phyloP scores from a whole-genome alignment of 1,139 yeast species.

The Pneumocystis sp. region DNA sequence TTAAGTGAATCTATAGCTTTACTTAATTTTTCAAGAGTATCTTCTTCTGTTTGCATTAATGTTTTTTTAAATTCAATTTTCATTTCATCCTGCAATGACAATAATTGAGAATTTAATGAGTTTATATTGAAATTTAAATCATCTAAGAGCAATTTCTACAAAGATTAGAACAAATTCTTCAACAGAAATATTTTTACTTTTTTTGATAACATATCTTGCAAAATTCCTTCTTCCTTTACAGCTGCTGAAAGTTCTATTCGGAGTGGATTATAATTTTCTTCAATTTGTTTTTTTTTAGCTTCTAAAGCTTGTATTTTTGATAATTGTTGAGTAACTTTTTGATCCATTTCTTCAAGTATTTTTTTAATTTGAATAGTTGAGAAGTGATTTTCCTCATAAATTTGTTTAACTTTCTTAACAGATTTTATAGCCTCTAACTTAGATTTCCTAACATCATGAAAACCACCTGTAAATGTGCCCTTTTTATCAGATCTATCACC shows the following conservation, averaged over 20 bases:
- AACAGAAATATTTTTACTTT: slow-evolving; percentile 4
- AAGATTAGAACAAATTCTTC: not conserved
- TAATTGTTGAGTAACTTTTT: slow-evolving; percentile 31
- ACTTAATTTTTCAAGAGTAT: slow-evolving; percentile 30
- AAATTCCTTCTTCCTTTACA: slow-evolving; percentile 29
- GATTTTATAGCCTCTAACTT: slow-evolving; percentile 54
- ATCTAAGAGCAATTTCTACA: slow-evolving; percentile 15
- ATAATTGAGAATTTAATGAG: slow-evolving; percentile 17
- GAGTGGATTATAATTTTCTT: slow-evolving; percentile 32
- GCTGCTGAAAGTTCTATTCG: slow-evolving; percentile 30
- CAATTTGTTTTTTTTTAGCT: slow-evolving; percentile 29
- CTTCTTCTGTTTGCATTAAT: slow-evolving; percentile 35
- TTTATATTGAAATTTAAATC: slow-evolving; percentile 23
- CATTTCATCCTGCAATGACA: slow-evolving; percentile 38
- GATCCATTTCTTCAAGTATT: slow-evolving; percentile 29
- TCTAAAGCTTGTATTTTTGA: slow-evolving; percentile 36
- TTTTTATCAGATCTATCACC: slow-evolving; percentile 77
- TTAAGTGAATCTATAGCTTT: slow-evolving; percentile 29
- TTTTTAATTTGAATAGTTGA: slow-evolving; percentile 28
- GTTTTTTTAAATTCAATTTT: slow-evolving; percentile 39
- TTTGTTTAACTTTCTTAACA: slow-evolving; percentile 38
- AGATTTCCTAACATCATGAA: slow-evolving; percentile 51
- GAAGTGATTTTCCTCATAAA: slow-evolving; percentile 29
- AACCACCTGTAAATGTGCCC: slow-evolving; percentile 87
- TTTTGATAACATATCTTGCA: slow-evolving; percentile 7